Percentiles rank a stretch among this genome's conserved stretches.
Conservation (phyloP, 2,329 filamentous ascomycete species). For the Aspergillus pseudoviridinutans region DNA sequence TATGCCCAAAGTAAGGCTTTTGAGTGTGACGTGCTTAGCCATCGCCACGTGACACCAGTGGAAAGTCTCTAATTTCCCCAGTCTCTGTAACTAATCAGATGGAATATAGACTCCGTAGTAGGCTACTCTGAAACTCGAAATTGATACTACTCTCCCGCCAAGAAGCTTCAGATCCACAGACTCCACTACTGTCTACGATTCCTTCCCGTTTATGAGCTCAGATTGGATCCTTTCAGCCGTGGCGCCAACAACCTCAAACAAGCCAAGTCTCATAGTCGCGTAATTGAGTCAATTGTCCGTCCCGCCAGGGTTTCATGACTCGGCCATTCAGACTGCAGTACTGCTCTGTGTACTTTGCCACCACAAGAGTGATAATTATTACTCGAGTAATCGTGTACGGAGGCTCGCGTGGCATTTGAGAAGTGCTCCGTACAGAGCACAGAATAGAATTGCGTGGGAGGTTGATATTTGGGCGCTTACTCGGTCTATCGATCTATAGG, state of each 20-base stretch:
- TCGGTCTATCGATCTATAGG: neutral
- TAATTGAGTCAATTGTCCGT: neutral
- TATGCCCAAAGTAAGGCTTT: no score
- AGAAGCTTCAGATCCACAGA: neutral
- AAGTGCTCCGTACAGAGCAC: neutral
- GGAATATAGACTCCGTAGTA: neutral
- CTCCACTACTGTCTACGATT: neutral
- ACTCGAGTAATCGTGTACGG: no score
- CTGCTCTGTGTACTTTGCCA: neutral
- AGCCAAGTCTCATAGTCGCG: neutral
- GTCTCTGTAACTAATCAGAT: neutral
- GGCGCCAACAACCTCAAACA: conserved; percentile 1
- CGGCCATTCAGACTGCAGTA: neutral
- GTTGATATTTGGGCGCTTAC: neutral
- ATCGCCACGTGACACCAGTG: no score
- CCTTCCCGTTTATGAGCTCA: neutral
- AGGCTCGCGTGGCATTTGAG: no score
- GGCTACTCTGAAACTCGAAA: neutral
- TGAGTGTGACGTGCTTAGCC: no score
- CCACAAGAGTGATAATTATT: neutral
- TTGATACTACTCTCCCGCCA: neutral
- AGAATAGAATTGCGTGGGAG: neutral
- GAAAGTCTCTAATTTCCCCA: no score
- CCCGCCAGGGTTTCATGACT: neutral
- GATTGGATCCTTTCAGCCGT: neutral